Conservation (phyloP, 768 basidiomycete species). For the Pisolithus marmoratus region DNA sequence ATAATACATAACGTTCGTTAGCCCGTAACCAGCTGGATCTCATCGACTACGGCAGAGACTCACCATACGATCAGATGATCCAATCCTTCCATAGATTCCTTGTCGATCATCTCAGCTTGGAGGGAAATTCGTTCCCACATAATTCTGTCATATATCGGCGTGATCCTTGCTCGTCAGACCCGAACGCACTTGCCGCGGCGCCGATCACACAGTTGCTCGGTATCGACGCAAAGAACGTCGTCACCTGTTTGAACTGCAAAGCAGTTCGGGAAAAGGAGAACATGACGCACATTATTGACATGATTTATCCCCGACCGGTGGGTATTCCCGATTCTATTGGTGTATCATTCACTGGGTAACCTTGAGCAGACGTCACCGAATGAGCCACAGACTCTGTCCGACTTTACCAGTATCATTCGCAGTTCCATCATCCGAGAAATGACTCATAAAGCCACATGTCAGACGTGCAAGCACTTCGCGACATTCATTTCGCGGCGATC, state of each 20-base stretch:
- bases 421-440: slow-evolving; percentile 77
- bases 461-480: slow-evolving; percentile 71
- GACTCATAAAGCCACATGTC: slow-evolving; percentile 83
- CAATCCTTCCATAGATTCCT: slow-evolving; percentile 95
- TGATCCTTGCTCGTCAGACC: slow-evolving; percentile 18
- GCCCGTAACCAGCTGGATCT: slow-evolving; percentile 79
- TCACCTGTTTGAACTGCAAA: slow-evolving; percentile 72
- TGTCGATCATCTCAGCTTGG: slow-evolving; percentile 74
- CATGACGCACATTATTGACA: slow-evolving; percentile 77
- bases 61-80: slow-evolving; percentile 80
- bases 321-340: slow-evolving; percentile 7
- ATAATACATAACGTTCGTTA: slow-evolving; percentile 17
- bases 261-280: slow-evolving; percentile 67
- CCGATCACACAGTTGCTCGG: slow-evolving; percentile 86
- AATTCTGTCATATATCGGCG: slow-evolving; percentile 50
- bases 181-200: slow-evolving; percentile 42
- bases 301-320: slow-evolving; percentile 84
- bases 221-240: slow-evolving; percentile 69
- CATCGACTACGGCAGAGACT: slow-evolving; percentile 81
- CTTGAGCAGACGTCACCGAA: slow-evolving; percentile 28
- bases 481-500: slow-evolving; percentile 68
- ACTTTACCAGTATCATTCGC: slow-evolving; percentile 66
- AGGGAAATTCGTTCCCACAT: slow-evolving; percentile 58
- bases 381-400: slow-evolving; percentile 33
- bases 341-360: slow-evolving; percentile 1